phyloP scores from a whole-genome alignment of 2,329 filamentous ascomycete species.

The Verticillium zaregamsianum region DNA sequence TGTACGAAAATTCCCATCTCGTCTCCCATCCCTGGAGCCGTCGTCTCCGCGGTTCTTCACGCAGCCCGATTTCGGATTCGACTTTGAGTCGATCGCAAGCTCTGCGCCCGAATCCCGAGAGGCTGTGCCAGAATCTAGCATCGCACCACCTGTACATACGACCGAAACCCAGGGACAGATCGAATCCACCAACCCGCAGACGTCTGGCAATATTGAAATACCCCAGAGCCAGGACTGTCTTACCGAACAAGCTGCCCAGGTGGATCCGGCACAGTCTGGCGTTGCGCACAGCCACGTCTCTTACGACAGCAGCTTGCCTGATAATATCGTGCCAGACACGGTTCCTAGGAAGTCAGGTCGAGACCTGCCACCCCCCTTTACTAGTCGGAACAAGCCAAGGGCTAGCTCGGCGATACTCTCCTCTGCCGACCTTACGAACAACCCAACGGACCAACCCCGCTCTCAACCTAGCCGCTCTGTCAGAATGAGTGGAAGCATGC shows the following conservation, averaged over 20 bases:
- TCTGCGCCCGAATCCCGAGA: neutral
- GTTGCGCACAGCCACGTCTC: neutral
- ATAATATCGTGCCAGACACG: slow-evolving; percentile 12
- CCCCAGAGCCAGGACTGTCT: neutral
- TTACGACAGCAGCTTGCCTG: neutral
- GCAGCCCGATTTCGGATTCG: neutral
- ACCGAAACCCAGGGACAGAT: neutral
- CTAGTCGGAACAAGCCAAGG: neutral
- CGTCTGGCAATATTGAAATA: neutral
- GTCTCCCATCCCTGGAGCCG: neutral
- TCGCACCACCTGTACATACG: neutral
- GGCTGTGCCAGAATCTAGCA: neutral
- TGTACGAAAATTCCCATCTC: slow-evolving; percentile 5
- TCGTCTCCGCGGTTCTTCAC: neutral
- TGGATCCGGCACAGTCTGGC: slow-evolving; percentile 6
- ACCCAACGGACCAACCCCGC: neutral
- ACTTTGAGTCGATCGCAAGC: neutral
- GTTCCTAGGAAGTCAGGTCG: slow-evolving; percentile 6
- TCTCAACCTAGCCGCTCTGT: neutral
- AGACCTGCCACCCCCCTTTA: neutral
- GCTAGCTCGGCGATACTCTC: neutral
- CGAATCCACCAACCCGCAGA: neutral
- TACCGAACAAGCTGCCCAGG: slow-evolving; percentile 10
- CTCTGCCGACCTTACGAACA: no score
- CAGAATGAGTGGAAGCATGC: neutral